A percentile compares a stretch with the other conserved stretches of the same genome.
Evolutionary conservation across 2,329 filamentous ascomycete genomes (phyloP).

Genomic region (Blastomyces parvus): DNA sequence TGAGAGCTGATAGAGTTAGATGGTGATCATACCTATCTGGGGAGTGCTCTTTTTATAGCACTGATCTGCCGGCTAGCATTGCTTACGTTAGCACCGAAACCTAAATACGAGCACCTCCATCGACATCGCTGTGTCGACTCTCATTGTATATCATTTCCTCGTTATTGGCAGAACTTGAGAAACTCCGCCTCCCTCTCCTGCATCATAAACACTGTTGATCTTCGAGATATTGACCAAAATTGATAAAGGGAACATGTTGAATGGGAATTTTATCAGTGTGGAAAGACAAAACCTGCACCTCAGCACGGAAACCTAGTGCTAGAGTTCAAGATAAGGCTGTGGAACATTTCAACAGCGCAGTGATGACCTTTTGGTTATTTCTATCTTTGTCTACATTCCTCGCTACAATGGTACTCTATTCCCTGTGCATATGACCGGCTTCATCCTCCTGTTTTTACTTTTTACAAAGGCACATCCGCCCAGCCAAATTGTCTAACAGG

Average conservation of each 20-base stretch:
- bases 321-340: background rate
- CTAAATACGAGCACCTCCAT: background rate
- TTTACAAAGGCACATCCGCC: background rate
- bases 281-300: background rate
- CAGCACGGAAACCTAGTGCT: background rate
- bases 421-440: too few species aligned
- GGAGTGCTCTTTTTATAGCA: background rate
- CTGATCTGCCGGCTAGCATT: background rate
- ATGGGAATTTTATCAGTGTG: background rate
- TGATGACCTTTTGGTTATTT: too few species aligned
- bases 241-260: background rate
- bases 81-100: background rate
- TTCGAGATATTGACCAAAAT: background rate
- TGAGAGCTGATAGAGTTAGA: too few species aligned
- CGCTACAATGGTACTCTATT: background rate
- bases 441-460: background rate
- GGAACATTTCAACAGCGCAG: background rate
- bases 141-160: background rate
- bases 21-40: too few species aligned
- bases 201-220: background rate
- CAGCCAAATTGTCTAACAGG: background rate
- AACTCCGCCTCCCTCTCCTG: background rate
- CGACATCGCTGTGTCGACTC: too few species aligned
- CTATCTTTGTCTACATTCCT: background rate
- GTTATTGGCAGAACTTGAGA: background rate